Percentiles rank a stretch among this genome's conserved stretches.
Evolutionary conservation across 225 moss, liverwort and hornwort species (phyloP).

Genomic region (Sphagnum contortum): DNA sequence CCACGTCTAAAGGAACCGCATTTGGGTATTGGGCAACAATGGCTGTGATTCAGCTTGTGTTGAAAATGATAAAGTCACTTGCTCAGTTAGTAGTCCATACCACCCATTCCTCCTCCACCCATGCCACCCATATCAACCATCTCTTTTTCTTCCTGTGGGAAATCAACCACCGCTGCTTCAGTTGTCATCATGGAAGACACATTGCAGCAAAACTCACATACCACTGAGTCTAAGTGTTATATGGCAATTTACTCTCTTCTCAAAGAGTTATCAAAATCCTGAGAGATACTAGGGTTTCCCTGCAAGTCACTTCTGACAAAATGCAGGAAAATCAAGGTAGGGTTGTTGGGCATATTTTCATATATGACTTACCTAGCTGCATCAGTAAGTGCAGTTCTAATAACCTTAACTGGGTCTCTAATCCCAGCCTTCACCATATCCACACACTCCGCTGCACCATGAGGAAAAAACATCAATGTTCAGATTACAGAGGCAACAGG

Average conservation of each 20-base stretch:
- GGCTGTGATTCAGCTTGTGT: no score
- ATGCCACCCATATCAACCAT: slow-evolving; percentile 18
- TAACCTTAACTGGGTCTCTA: slow-evolving; percentile 43
- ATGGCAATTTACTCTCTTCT: no score
- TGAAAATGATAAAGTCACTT: not conserved
- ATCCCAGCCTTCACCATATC: slow-evolving; percentile 49
- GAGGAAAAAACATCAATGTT: not conserved
- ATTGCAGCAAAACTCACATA: slow-evolving; percentile 4
- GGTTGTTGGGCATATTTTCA: no score
- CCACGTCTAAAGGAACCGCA: no score
- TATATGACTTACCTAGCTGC: slow-evolving; percentile 26
- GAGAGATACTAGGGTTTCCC: not conserved
- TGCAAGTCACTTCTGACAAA: not conserved
- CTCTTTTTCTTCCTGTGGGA: slow-evolving; percentile 33
- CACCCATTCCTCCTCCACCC: slow-evolving; percentile 16
- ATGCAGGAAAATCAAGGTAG: not conserved
- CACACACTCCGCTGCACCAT: slow-evolving; percentile 32
- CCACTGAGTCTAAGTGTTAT: no score
- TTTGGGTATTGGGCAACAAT: no score
- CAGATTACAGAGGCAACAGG: not conserved
- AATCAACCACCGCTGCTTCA: slow-evolving; percentile 22
- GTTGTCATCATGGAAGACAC: slow-evolving; percentile 39
- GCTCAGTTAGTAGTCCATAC: slow-evolving; percentile 5
- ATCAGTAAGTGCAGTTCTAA: slow-evolving; percentile 38
- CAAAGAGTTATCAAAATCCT: not conserved